Conservation (phyloP, 768 basidiomycete genomes). For the Lanmaoa rubissima region DNA sequence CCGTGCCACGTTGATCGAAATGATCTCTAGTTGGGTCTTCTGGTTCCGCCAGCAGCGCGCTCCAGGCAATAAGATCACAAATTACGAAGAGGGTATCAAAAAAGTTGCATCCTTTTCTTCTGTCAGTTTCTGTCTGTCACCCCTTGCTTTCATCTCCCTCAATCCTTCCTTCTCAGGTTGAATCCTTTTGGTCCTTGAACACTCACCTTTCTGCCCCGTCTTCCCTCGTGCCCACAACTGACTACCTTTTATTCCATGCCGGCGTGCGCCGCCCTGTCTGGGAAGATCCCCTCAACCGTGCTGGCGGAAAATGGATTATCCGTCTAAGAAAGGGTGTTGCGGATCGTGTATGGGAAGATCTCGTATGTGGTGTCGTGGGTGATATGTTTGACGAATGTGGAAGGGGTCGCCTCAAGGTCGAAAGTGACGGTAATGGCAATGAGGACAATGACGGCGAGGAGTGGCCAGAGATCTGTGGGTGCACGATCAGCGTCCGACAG, state of each 20-base stretch:
- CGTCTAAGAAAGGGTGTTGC: constrained; percentile 88
- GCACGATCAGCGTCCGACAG: constrained; percentile 90
- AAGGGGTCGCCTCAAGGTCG: constrained; percentile 29
- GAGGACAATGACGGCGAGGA: constrained; percentile 40
- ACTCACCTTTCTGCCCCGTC: constrained; percentile 90
- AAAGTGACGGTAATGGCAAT: constrained; percentile 36
- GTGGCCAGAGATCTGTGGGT: constrained; percentile 88
- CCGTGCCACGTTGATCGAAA: constrained; percentile 13
- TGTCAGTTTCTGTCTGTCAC: constrained; percentile 40
- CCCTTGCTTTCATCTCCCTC: neutral
- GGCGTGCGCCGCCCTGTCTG: constrained; percentile 88
- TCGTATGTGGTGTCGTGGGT: constrained; percentile 82
- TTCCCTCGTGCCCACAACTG: constrained; percentile 81
- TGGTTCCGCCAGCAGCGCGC: constrained; percentile 91
- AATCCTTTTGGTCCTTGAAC: constrained; percentile 94
- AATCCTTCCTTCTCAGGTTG: constrained; percentile 53
- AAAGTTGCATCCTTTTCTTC: constrained; percentile 88
- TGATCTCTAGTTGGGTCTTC: constrained; percentile 71
- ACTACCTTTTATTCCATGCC: constrained; percentile 89
- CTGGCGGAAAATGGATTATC: constrained; percentile 95
- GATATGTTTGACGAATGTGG: constrained; percentile 81
- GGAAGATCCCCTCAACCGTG: constrained; percentile 89
- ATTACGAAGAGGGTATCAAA: constrained; percentile 94
- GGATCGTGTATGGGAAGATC: constrained; percentile 89
- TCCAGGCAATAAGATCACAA: constrained; percentile 85